Conservation (phyloP, 179 eudicot species). For the Spergularia azorica region DNA sequence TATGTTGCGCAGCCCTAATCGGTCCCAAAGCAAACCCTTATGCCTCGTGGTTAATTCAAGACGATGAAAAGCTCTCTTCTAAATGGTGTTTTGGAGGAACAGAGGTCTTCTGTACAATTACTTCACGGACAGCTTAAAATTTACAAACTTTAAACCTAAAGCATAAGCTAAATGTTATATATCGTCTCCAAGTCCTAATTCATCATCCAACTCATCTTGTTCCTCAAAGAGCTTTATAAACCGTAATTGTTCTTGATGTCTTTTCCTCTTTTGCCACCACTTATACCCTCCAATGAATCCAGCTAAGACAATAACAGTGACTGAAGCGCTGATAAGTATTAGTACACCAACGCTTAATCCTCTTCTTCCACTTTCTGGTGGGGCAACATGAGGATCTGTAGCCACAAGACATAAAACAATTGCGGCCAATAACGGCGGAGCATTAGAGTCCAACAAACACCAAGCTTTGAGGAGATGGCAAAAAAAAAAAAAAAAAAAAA, state of each 20-base stretch:
- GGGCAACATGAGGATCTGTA: conserved; percentile 40
- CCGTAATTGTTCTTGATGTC: conserved; percentile 79
- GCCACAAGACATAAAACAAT: background rate
- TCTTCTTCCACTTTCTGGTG: conserved; percentile 32
- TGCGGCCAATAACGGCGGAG: background rate
- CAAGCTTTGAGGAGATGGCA: background rate
- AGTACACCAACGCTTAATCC: conserved; percentile 40
- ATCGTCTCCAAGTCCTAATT: conserved; percentile 60
- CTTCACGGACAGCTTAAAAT: background rate
- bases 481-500: background rate
- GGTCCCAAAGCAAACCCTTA: too few species aligned
- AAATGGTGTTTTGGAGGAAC: too few species aligned
- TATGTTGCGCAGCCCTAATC: too few species aligned
- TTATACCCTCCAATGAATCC: conserved; percentile 56
- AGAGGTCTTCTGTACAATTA: conserved; percentile 9
- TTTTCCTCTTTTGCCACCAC: conserved; percentile 69
- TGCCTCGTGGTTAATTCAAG: too few species aligned
- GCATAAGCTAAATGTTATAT: conserved; percentile 14
- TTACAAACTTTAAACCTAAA: background rate
- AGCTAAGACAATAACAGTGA: conserved; percentile 35
- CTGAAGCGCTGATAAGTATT: conserved; percentile 37
- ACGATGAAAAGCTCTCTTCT: too few species aligned
- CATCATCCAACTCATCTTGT: conserved; percentile 80
- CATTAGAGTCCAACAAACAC: background rate
- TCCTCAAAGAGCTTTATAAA: conserved; percentile 87